Base-by-base conservation (phyloP, 441 rosid species). In the Theobroma grandiflorum region DNA sequence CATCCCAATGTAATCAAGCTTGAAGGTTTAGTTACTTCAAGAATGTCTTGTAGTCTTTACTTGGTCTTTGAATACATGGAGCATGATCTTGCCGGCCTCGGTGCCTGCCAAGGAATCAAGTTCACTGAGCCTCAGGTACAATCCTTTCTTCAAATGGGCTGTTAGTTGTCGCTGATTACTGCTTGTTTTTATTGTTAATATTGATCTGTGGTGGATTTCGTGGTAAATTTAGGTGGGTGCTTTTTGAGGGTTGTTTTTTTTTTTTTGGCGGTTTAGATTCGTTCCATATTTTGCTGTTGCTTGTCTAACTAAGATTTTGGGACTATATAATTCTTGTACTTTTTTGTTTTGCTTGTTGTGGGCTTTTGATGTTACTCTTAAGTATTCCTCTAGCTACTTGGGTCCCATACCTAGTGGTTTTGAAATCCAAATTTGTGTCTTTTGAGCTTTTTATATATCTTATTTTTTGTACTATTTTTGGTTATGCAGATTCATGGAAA, bases 1-100 rank as follows among this genome's bases (percentile, higher is more conserved):
- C 99, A 95, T 82, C 98, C 95, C 11, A 95, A 94, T 82, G 95
- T 95, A 76, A 88, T 95, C 59, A 95, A 92, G 89, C 97, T 95
- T 40, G 90, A 94, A 80, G 98, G 99, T n/a, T 86, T 93, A 79
- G 99, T 85, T 52, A 92, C 96, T 81, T 95, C 99, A 5, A 90
- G 99, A 82, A 90, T 95, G 89, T 91, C 96, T 0, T 88, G 89
- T 79, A 91, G 98, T 78, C 93, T 95, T 81, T 95, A 95, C 85
- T 89, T 95, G 85, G 93, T 92, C 52, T 95, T 95, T 59, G 91
- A 93, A 78, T 95, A 91, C 79, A 95, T 95, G 99, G 94, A 91
- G 20, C 97, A 92, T 78, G 99, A 95, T 91, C 97, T 95, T 50
- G 69, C 98, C 6, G 97, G 98, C 22, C 90, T 93, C 18, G 91